phyloP scores from a whole-genome alignment of 768 basidiomycete genomes.

The Hortiboletus campestris region DNA sequence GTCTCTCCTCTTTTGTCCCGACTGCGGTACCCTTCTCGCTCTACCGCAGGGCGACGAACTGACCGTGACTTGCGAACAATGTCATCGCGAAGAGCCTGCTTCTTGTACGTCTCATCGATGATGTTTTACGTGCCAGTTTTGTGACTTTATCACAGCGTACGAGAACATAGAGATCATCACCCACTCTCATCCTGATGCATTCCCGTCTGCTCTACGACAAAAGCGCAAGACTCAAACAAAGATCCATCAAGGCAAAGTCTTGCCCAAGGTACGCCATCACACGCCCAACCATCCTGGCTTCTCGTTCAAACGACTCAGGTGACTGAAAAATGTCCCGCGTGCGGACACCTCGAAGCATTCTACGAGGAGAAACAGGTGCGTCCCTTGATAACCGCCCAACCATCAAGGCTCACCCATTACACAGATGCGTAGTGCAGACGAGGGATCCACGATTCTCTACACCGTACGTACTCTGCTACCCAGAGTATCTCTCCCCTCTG shows the following conservation, averaged over 20 bases:
- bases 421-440: conserved; percentile 86
- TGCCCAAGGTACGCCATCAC: conserved; percentile 58
- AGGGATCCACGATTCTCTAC: conserved; percentile 93
- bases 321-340: conserved; percentile 85
- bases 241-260: conserved; percentile 65
- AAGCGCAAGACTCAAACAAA: conserved; percentile 90
- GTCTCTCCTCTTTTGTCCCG: conserved; percentile 90
- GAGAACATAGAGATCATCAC: conserved; percentile 90
- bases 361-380: conserved; percentile 86
- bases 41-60: conserved; percentile 74
- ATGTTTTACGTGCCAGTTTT: not conserved
- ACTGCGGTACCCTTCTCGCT: conserved; percentile 86
- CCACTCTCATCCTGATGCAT: conserved; percentile 89
- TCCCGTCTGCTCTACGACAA: conserved; percentile 84
- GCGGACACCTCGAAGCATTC: conserved; percentile 81
- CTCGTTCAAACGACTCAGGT: conserved; percentile 47
- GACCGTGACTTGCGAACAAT: conserved; percentile 84
- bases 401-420: not conserved
- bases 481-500: conserved; percentile 1
- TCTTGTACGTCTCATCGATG: conserved; percentile 60
- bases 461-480: conserved; percentile 55
- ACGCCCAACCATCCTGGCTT: conserved; percentile 6
- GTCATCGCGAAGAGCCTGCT: conserved; percentile 81
- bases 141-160: conserved; percentile 57
- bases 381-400: not conserved